Base-by-base conservation (phyloP, 768 basidiomycete genomes). In the Hygrophoropsis aurantiaca region DNA sequence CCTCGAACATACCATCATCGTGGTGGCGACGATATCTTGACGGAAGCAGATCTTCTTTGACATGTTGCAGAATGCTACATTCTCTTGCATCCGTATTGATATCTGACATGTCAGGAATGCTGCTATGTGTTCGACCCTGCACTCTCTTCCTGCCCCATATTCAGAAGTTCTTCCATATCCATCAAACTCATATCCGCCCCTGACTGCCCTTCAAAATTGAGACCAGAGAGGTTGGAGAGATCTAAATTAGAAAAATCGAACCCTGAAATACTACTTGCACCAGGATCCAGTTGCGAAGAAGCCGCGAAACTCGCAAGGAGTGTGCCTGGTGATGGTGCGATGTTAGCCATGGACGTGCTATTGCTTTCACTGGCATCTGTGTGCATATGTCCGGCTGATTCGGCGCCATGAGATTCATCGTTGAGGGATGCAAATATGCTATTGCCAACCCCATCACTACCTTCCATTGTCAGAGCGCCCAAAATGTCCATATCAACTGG, bases 81-180 rank as follows among this genome's bases (percentile, higher is more conserved):
- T 13, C 13, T 16, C 19, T 45, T 20, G 40, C 25, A 45, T 33
- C 50, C 40, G 49, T 13, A 36, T 19, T 24, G 39, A 26, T 20
- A 34, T 26, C 36, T 25, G 21, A 23, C 4, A 34, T 40, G 38
- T 11, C 38, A 18, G 24, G 11, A 21, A 8, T n/a, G 10, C 16
- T 38, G 8, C 44, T 54, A 68, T 16, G 44, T 33, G 35, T 52
- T 50, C 11, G 52, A 21, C 46, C 55, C 67, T 10, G 57, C 56
- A 24, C 48, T 58, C 19, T 30, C 46, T 42, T 56, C 62, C 7
- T 63, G 47, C 11, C 69, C 66, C 65, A 81, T 75, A 38, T 67
- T 71, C 57, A 83, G 61, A 42, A 84, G 68, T 15, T 73, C 70
- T 36, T 79, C 78, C 78, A 84, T 78, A 53, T 79, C 79, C 40